Base-by-base conservation (phyloP, 768 basidiomycete genomes). In the Leccinum olivaceopallidum region DNA sequence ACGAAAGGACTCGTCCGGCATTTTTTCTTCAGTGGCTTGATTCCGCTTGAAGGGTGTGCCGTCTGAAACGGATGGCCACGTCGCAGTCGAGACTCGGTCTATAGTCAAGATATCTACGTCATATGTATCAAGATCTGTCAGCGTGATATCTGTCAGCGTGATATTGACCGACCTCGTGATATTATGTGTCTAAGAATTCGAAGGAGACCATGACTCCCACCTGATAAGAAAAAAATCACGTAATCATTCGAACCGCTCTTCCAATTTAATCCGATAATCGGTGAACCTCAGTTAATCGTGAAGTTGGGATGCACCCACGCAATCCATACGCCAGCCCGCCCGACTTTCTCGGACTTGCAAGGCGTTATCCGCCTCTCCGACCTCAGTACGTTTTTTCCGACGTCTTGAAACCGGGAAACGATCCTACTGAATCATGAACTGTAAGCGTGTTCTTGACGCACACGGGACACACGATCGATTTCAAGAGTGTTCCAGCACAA, bases 401-500 rank as follows among this genome's bases (percentile, higher is more conserved):
- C 28, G 7, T 14, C 37, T 48, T 56, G 9, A 2, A 26, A 24
- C 13, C 16, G 0, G 1, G 26, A 22, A 24, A 44, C 34, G 52
- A 44, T 16, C 16, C 32, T n/a, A 44, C 42, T 57, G 49, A 55
- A 65, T 48, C 61, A 60, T 47, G 28, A 58, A 44, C 42, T n/a
- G n/a, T n/a, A 64, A 75, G 72, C 63, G 53, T 73, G 28, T 58
- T 71, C 55, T 66, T 64, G 60, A 73, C 66, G 4, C 24, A 50
- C 22, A 28, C 56, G 48, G 74, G 72, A 8, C 62, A 71, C 20
- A 81, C 80, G 0, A 88, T 97, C 60, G 84, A 96, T 71, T 98
- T 94, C 70, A 83, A 87, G 66, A 79, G 89, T 68, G 80, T 84
- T n/a, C 70, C 71, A 2, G 85, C 90, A 4, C 87, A 92, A 71